A percentile compares a stretch with the other conserved stretches of the same genome.
Conservation (phyloP, 75 land plant genomes). For the Pinus taeda region DNA sequence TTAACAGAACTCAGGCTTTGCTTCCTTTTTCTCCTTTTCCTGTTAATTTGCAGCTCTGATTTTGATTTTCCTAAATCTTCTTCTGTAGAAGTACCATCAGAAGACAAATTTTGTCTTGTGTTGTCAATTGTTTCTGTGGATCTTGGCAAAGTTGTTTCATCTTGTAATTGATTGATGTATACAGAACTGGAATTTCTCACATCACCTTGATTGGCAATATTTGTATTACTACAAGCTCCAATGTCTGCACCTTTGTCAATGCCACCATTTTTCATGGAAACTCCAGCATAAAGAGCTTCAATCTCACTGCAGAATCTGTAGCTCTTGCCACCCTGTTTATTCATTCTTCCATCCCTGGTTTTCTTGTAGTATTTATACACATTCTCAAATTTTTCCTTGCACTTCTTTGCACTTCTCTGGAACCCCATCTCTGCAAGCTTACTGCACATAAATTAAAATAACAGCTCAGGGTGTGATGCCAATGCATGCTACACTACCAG, state of each 20-base stretch:
- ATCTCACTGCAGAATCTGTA: slow-evolving; percentile 23
- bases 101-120: not conserved
- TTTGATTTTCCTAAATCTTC: not conserved
- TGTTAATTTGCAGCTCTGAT: not conserved
- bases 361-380: slow-evolving; percentile 50
- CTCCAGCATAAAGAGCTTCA: slow-evolving; percentile 17
- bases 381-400: slow-evolving; percentile 45
- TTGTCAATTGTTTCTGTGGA: not conserved
- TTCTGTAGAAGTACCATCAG: slow-evolving; percentile 1
- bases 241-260: not conserved
- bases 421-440: slow-evolving; percentile 27
- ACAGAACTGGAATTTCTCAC: not conserved
- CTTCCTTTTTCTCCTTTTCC: slow-evolving; percentile 29
- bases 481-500: not conserved
- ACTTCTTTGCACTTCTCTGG: slow-evolving; percentile 33
- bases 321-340: slow-evolving; percentile 23
- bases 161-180: not conserved
- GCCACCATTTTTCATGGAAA: not conserved
- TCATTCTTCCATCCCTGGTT: slow-evolving; percentile 31
- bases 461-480: not conserved
- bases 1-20: slow-evolving; percentile 23
- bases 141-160: not conserved
- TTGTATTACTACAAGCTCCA: not conserved
- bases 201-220: not conserved
- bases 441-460: slow-evolving; percentile 11